Evolutionary conservation across 75 land plant genomes (phyloP).

Genomic region (Sequoia sempervirens): DNA sequence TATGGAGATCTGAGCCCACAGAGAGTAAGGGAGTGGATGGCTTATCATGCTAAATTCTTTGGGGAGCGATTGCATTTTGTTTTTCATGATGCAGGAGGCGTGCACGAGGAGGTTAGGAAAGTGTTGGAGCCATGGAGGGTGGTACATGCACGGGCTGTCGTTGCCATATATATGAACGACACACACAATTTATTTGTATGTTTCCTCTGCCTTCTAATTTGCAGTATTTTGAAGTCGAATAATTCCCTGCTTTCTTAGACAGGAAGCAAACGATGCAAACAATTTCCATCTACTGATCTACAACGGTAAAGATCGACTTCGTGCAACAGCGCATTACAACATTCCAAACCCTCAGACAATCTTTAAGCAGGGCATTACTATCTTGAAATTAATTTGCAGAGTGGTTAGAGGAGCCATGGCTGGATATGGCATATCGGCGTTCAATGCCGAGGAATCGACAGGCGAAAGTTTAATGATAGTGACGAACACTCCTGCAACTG

Average conservation of each 20-base stretch:
- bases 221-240: background rate
- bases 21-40: too few species aligned
- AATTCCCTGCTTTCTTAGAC: too few species aligned
- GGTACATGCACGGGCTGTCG: too few species aligned
- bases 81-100: too few species aligned
- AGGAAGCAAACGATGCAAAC: background rate
- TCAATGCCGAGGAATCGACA: background rate
- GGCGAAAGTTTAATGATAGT: constrained; percentile 42
- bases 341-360: background rate
- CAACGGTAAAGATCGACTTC: background rate
- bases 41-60: too few species aligned
- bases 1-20: too few species aligned
- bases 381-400: background rate
- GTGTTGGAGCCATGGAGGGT: too few species aligned
- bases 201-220: too few species aligned
- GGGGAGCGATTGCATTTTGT: too few species aligned
- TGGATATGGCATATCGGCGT: background rate
- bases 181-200: too few species aligned
- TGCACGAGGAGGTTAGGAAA: too few species aligned
- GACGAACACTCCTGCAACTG: constrained; percentile 53
- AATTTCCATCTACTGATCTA: background rate
- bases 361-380: background rate
- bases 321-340: background rate
- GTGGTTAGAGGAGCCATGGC: background rate
- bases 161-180: too few species aligned